phyloP scores from a whole-genome alignment of 225 moss, liverwort and hornwort genomes.

The Anthoceros angustus region DNA sequence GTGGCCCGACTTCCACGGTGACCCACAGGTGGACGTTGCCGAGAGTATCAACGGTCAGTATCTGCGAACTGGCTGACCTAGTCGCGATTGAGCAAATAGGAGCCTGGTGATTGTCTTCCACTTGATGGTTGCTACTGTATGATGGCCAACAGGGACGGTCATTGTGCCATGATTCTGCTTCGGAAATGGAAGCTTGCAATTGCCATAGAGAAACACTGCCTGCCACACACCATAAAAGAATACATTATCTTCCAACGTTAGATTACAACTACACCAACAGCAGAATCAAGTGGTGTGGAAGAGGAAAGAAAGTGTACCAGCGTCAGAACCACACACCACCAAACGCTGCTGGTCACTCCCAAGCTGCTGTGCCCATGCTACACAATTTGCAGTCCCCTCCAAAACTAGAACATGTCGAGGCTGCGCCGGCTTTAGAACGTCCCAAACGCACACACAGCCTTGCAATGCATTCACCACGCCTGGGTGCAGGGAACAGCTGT shows the following conservation, averaged over 20 bases:
- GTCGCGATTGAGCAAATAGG: neutral
- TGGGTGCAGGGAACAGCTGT: slow-evolving; percentile 4
- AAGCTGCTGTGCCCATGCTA: slow-evolving; percentile 6
- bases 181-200: neutral
- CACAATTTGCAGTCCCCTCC: slow-evolving; percentile 16
- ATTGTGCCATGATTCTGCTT: neutral
- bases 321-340: slow-evolving; percentile 10
- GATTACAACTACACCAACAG: too few species aligned
- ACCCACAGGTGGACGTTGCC: slow-evolving; percentile 14
- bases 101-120: neutral
- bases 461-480: neutral
- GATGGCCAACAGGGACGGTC: neutral
- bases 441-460: slow-evolving; percentile 13
- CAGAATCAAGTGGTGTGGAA: neutral
- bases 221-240: neutral
- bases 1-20: slow-evolving; percentile 1
- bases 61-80: neutral
- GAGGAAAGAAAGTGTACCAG: neutral
- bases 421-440: neutral
- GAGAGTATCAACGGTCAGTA: slow-evolving; percentile 12
- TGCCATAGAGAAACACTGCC: neutral
- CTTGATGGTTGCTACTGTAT: neutral
- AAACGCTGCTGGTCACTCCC: neutral
- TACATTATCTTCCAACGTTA: too few species aligned
- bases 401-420: slow-evolving; percentile 9